Percentiles rank a stretch among this genome's conserved stretches.
Evolutionary conservation across 2,329 filamentous ascomycete genomes (phyloP).

Genomic region (Elsinoe perseae): DNA sequence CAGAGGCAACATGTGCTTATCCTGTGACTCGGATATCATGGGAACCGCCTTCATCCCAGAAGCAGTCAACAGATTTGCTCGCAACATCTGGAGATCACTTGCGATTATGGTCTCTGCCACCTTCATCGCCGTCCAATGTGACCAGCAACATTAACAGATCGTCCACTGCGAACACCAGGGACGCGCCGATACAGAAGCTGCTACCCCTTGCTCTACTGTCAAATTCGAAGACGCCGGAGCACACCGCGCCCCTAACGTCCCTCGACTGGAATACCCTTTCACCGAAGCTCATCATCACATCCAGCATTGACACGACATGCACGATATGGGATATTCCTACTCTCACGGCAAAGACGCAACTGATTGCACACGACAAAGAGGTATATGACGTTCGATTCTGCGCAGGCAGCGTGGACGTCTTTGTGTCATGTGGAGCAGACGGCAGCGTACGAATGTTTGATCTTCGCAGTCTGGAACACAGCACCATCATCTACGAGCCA

Average conservation of each 20-base stretch:
- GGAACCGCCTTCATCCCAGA: constrained; percentile 91
- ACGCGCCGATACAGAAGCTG: constrained; percentile 64
- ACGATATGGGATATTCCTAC: constrained; percentile 99
- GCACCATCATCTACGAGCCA: constrained; percentile 97
- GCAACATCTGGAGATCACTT: constrained; percentile 94
- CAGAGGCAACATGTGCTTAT: constrained; percentile 95
- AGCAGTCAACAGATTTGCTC: constrained; percentile 88
- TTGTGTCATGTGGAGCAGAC: constrained; percentile 94
- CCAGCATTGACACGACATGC: constrained; percentile 96
- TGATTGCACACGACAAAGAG: constrained; percentile 98
- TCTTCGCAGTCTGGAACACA: constrained; percentile 88
- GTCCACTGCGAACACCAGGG: constrained; percentile 53
- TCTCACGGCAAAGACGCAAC: constrained; percentile 91
- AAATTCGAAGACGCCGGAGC: constrained; percentile 96
- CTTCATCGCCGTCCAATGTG: constrained; percentile 41
- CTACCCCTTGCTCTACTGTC: constrained; percentile 88
- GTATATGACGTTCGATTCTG: constrained; percentile 98
- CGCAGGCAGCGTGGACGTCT: constrained; percentile 96
- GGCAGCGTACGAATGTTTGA: constrained; percentile 99
- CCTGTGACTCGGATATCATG: constrained; percentile 91
- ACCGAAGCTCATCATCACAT: constrained; percentile 95
- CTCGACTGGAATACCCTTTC: constrained; percentile 98
- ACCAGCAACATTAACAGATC: constrained; percentile 63
- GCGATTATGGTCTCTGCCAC: constrained; percentile 82
- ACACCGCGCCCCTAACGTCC: constrained; percentile 91